Evolutionary conservation across 192 early-diverging fungal genomes (phyloP), one percentile per base, ranked within the genome.

Genomic region (Obelidium mucronatum): DNA sequence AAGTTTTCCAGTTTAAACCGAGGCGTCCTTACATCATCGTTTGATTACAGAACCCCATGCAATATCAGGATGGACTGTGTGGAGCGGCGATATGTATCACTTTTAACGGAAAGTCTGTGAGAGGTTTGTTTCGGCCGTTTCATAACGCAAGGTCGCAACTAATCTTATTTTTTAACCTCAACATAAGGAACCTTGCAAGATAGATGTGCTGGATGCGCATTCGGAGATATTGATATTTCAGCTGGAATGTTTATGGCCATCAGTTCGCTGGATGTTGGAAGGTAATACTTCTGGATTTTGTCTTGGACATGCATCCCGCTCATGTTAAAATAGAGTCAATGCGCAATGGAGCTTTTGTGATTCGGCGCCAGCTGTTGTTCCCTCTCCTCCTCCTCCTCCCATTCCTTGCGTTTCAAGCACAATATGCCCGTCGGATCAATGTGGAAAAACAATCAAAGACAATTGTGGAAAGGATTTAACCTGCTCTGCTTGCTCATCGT

Each of bases 181-280:
- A 61, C 17, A 30, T 31, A 28, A 66, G 63, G 34, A 33, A 66
- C 63, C 34, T 33, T 66, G 3, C 36, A 66, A 40, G 63, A 66
- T 66, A 28, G 63, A 6, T 66, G 63, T 39, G 63, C 63, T 26
- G 63, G 63, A 3, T 66, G 63, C 26, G 22, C 63, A 40, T 66
- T 0, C 3, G 63, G 63, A n/a, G 63, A 66, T 37, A 40, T 66
- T 33, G 63, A 66, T 34, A 36, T 66, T 11, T n/a, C 63, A 2
- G 33, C 63, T 39, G 17, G 17, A 19, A 40, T 66, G n/a, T 66
- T 66, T 28, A 2, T 17, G 26, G 11, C 3, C 1, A 17, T 66
- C 13, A 11, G 2, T 3, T 34, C 63, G n/a, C 34, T 42, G n/a
- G 34, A 35, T 26, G 63, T 37, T 3, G 63, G 63, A 8, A 11